Conservation (phyloP, 768 basidiomycete genomes). For the Tylopilus felleus region DNA sequence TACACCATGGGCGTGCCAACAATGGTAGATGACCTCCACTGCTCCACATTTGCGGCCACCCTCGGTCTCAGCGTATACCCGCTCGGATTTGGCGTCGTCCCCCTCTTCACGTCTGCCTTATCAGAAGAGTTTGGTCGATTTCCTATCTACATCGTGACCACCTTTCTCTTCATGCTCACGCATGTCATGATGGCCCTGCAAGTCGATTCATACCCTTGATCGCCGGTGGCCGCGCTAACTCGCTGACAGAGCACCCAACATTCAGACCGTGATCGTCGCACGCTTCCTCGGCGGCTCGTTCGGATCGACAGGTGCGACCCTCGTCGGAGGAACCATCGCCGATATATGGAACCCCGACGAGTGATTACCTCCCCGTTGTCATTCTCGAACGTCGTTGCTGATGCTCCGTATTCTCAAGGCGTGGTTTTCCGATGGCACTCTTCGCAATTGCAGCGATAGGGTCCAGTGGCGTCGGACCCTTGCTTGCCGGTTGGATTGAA, state of each 20-base stretch:
- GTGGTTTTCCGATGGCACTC: conserved; percentile 74
- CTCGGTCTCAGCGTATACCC: conserved; percentile 52
- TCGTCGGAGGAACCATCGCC: conserved; percentile 73
- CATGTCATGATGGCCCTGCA: conserved; percentile 40
- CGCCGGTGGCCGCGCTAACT: conserved; percentile 3
- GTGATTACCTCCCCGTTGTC: conserved; percentile 34
- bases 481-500: conserved; percentile 66
- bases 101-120: conserved; percentile 64
- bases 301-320: conserved; percentile 66
- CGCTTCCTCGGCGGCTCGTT: conserved; percentile 66
- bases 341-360: conserved; percentile 65
- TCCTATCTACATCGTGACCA: conserved; percentile 53
- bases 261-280: conserved; percentile 62
- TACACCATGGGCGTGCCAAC: conserved; percentile 55
- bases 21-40: conserved; percentile 49
- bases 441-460: conserved; percentile 62
- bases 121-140: conserved; percentile 72
- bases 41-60: conserved; percentile 43
- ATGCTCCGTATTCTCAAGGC: conserved; percentile 41
- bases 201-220: conserved; percentile 3
- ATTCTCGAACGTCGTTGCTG: conserved; percentile 3
- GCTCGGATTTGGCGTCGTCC: conserved; percentile 59
- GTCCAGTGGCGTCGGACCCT: conserved; percentile 61
- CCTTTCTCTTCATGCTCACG: conserved; percentile 47
- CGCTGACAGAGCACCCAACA: conserved; percentile 35